Evolutionary conservation across 352 stramenopile species (phyloP), one percentile per base, ranked within the genome.

Genomic region (Pythium aphanidermatum): DNA sequence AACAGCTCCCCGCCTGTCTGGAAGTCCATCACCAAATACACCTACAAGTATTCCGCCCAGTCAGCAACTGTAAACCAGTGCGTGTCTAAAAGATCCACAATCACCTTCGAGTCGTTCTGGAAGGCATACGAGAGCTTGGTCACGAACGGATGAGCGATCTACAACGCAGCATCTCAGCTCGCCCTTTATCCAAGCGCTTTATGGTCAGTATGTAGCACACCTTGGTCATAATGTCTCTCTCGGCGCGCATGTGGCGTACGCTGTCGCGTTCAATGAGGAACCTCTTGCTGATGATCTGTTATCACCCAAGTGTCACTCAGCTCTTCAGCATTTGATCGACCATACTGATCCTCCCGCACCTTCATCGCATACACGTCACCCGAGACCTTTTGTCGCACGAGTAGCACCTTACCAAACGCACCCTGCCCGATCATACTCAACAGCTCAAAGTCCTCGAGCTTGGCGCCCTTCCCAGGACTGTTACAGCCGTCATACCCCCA

Each of bases 391-490:
- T 90, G 75, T 24, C 78, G 76, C 20, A 92, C 80, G 38, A 92
- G 63, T 42, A 92, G 45, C 33, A 92, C 72, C 64, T 80, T 83
- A 28, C 74, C 78, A 32, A 90, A 90, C n/a, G 78, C 73, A 16
- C 78, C 78, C 51, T 90, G 78, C 5, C 78, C 78, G 34, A 99
- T 98, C n/a, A 99, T 92, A 43, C 88, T 96, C 16, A 99, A 70
- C 23, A 99, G 62, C 51, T 98, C 72, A 67, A 99, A 99, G 68
- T 99, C 96, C 21, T 94, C 86, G 11, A 98, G 74, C 16, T 61
- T 74, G 20, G 82, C 68, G 5, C 57, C 56, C 44, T 79, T 79
- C 20, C 32, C 12, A 12, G 21, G 26, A 14, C 26, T 46, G 53
- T 73, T 68, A 20, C 3, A 1, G 30, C 25, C 19, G 13, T 9